Evolutionary conservation across 495 filamentous ascomycete species (phyloP).

Genomic region (Aspergillus bridgeri): DNA sequence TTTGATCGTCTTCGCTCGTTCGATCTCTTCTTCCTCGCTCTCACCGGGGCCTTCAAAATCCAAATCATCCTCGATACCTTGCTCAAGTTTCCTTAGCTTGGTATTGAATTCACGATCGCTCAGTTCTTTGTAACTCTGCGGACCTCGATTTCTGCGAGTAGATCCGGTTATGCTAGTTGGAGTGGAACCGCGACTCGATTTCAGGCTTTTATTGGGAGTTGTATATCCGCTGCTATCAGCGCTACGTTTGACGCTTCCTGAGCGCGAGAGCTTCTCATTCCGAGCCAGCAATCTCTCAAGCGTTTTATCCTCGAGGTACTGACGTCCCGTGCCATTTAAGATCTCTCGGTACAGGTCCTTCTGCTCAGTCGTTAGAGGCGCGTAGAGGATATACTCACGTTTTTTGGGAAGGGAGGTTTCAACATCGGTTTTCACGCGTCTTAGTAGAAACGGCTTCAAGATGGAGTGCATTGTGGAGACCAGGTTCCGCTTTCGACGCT

Average conservation of each 20-base stretch:
- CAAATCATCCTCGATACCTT: constrained; percentile 48
- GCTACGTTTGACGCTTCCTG: constrained; percentile 54
- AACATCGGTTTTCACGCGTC: constrained; percentile 89
- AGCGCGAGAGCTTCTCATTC: constrained; percentile 27
- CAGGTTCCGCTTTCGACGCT: constrained; percentile 67
- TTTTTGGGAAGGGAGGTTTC: constrained; percentile 88
- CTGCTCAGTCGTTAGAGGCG: constrained; percentile 82
- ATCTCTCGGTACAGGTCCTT: constrained; percentile 88
- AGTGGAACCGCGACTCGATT: constrained; percentile 67
- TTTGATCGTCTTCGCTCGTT: constrained; percentile 68
- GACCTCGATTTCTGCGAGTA: constrained; percentile 41
- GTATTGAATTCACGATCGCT: constrained; percentile 72
- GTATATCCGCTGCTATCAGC: constrained; percentile 35
- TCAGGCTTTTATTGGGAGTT: constrained; percentile 64
- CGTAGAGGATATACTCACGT: constrained; percentile 91
- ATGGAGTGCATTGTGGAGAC: constrained; percentile 89
- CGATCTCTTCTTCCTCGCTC: constrained; percentile 56
- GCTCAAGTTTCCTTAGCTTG: constrained; percentile 60
- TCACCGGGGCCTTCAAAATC: constrained; percentile 50
- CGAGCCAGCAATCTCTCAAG: constrained; percentile 57
- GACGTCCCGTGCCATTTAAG: constrained; percentile 70
- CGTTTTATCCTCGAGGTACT: constrained; percentile 81
- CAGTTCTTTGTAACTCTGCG: constrained; percentile 67
- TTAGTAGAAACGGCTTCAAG: constrained; percentile 83
- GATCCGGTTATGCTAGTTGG: constrained; percentile 54